Base-by-base conservation (phyloP, 176 grass and related monocot species). In the Rhynchospora breviuscula region DNA sequence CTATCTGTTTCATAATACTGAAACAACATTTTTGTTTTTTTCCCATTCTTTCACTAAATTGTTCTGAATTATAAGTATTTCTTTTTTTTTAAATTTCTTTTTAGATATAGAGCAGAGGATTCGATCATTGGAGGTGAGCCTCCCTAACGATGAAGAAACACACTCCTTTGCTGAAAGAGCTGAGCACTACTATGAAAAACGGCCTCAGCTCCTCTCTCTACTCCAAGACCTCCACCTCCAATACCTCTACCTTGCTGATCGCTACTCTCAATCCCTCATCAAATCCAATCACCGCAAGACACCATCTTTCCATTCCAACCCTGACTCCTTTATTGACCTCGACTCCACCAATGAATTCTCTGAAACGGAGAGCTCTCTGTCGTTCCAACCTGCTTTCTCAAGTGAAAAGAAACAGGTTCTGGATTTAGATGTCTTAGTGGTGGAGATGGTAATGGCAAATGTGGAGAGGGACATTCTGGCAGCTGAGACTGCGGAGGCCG, bases 201-300 rank as follows among this genome's bases (percentile, higher is more conserved):
- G 92, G 19, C 95, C 95, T 13, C 95, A 98, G 74, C 91, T 98
- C 74, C 83, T 95, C 14, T 77, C 95, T 33, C 92, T 98, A 0
- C 95, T 98, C 82, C 78, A 85, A 67, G 92, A 98, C 68, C 92
- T 98, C 74, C 89, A 91, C 89, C 85, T 86, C 84, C 95, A 93
- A 59, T 98, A 98, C 90, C 87, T 95, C 87, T 95, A 87, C 95
- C 90, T 98, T 57, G 95, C 95, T 52, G 92, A 98, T 74, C 90
- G 92, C 45, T 98, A 98, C 95, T 73, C 89, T 26, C 92, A 93
- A 79, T 86, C 90, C 4, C 79, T 97, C 44, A 54, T 82, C 81
- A 77, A 85, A 61, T 18, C 29, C 29, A 47, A 23, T 7, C 23
- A 51, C 48, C 46, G 61, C 2, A 79, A 77, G 57, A 74, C 60